Evolutionary conservation across 2,329 filamentous ascomycete genomes (phyloP).

Genomic region (Fusarium sterilihyphosum): DNA sequence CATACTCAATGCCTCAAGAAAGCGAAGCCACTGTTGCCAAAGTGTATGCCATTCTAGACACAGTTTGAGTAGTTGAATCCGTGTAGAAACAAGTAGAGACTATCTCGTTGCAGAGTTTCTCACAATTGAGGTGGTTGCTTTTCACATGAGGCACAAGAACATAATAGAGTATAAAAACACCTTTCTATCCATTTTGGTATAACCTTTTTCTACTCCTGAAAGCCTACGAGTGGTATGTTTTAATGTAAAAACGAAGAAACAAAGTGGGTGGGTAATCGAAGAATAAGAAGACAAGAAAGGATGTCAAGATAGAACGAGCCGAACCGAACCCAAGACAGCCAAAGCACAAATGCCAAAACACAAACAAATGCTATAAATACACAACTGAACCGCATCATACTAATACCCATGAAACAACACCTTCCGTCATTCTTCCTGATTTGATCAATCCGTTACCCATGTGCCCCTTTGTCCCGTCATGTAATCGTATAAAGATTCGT

Average conservation of each 20-base stretch:
- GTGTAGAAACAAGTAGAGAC: neutral
- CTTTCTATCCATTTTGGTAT: constrained; percentile 46
- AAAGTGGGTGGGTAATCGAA: constrained; percentile 29
- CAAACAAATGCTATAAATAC: constrained; percentile 31
- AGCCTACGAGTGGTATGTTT: constrained; percentile 43
- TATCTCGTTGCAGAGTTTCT: neutral
- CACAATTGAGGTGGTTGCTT: neutral
- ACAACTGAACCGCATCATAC: constrained; percentile 26
- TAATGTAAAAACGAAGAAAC: constrained; percentile 28
- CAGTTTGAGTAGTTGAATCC: neutral
- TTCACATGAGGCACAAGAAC: neutral
- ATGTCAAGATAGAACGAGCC: neutral
- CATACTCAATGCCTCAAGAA: neutral
- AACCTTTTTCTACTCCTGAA: constrained; percentile 43
- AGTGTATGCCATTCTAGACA: neutral
- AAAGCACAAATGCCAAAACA: neutral
- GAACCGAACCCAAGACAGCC: neutral
- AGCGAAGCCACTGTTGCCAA: neutral
- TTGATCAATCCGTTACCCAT: constrained; percentile 25
- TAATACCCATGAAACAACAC: constrained; percentile 24
- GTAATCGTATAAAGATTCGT: constrained; percentile 26
- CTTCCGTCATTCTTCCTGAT: constrained; percentile 23
- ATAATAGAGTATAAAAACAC: constrained; percentile 28
- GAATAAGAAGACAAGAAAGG: constrained; percentile 16
- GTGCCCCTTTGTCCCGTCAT: constrained; percentile 22